Base-by-base conservation (phyloP, 2,329 filamentous ascomycete species). In the Xylaria sp. region DNA sequence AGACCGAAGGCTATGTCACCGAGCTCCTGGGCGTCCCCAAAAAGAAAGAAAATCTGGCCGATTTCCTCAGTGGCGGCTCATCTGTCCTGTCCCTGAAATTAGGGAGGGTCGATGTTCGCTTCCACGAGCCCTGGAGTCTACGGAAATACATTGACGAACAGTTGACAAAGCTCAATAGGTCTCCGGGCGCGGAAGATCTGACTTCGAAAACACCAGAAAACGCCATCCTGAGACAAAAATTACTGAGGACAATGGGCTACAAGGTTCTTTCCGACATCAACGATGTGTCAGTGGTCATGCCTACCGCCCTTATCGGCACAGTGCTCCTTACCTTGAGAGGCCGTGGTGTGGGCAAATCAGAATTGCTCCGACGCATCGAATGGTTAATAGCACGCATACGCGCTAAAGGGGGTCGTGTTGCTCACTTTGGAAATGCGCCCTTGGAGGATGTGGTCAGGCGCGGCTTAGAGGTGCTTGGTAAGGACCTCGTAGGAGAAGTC, bases 211-310 rank as follows among this genome's bases (percentile, higher is more conserved):
- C 85, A 37, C 83, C 83, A 0, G 81, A 86, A 62, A 84, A 85
- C 25, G 81, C 86, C 5, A 82, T 85, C 0, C 84, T 91, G 13
- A 86, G 91, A 28, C 87, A 93, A 63, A 92, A 92, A 68, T 83
- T 99, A 2, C 83, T 99, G 13, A 88, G 94, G 44, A 97, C 93
- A 0, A 85, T 99, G 65, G 96, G 96, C 0, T 99, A 98, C 82
- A 92, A 93, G 75, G 94, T 98, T 0, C 85, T 99, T 1, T 91
- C 92, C 0, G 93, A 99, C 76, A 99, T 99, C 82, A 99, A 99
- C 78, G 89, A 91, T 41, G 95, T 97, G 1, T 97, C 94, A 0
- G 96, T 99, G 0, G 94, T 99, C 57, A 99, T 99, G 96, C 96
- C 96, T 0, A 98, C 96, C 0, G 95, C 96, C 0, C 86, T 99